Evolutionary conservation across 495 filamentous ascomycete species (phyloP).

Genomic region (Penicillium lagena): DNA sequence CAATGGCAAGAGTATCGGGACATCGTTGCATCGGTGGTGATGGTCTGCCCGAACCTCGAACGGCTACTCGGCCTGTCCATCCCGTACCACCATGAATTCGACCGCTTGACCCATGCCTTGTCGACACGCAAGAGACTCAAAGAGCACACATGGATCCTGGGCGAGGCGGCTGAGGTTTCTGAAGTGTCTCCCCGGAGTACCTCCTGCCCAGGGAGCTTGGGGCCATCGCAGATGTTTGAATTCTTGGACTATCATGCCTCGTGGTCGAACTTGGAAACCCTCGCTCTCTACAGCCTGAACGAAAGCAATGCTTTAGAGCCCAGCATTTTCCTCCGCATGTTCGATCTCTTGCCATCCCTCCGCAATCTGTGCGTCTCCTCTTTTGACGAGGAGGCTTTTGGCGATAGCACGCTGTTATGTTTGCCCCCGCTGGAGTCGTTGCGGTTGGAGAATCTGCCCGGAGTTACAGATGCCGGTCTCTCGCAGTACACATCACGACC

Average conservation of each 20-base stretch:
- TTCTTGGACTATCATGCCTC: slow-evolving; percentile 65
- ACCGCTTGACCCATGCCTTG: slow-evolving; percentile 70
- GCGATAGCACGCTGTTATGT: slow-evolving; percentile 59
- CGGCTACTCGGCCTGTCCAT: slow-evolving; percentile 64
- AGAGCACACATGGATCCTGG: slow-evolving; percentile 75
- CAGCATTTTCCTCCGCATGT: slow-evolving; percentile 59
- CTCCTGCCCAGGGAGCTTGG: slow-evolving; percentile 48
- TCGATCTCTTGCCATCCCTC: slow-evolving; percentile 62
- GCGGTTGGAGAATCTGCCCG: slow-evolving; percentile 67
- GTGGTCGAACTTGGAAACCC: slow-evolving; percentile 66
- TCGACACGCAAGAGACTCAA: slow-evolving; percentile 67
- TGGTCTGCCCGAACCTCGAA: slow-evolving; percentile 83
- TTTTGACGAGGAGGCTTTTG: slow-evolving; percentile 66
- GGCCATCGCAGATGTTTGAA: slow-evolving; percentile 53
- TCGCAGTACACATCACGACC: slow-evolving; percentile 59
- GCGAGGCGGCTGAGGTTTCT: slow-evolving; percentile 38
- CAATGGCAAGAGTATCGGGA: slow-evolving; percentile 60
- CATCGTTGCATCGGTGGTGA: slow-evolving; percentile 70
- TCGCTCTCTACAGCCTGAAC: slow-evolving; percentile 62
- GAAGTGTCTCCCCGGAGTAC: slow-evolving; percentile 38
- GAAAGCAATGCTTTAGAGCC: slow-evolving; percentile 56
- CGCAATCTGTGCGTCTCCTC: slow-evolving; percentile 68
- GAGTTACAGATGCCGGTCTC: slow-evolving; percentile 72
- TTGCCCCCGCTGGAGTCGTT: slow-evolving; percentile 70
- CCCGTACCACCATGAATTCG: slow-evolving; percentile 64